phyloP scores from a whole-genome alignment of 2,329 filamentous ascomycete genomes.

The Aspergillus tanneri region DNA sequence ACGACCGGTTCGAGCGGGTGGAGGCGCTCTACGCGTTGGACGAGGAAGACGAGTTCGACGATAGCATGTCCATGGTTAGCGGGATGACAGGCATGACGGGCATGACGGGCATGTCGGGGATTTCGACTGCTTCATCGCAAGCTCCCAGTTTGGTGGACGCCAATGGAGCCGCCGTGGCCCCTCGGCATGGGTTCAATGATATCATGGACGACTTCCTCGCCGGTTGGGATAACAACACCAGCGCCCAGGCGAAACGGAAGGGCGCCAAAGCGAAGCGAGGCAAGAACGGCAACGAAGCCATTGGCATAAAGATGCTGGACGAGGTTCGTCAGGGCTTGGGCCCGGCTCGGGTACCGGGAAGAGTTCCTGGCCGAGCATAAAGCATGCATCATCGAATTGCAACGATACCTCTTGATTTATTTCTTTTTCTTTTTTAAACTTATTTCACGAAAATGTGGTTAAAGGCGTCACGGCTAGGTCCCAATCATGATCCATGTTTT shows the following conservation, averaged over 20 bases:
- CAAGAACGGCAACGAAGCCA: conserved; percentile 77
- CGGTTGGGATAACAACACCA: conserved; percentile 50
- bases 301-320: conserved; percentile 83
- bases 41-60: conserved; percentile 54
- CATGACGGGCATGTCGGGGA: conserved; percentile 61
- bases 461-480: conserved; percentile 13
- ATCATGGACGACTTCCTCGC: conserved; percentile 94
- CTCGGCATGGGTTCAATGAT: conserved; percentile 77
- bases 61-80: conserved; percentile 52
- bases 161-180: conserved; percentile 49
- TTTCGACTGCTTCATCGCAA: conserved; percentile 54
- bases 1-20: conserved; percentile 87
- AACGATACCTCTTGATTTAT: conserved; percentile 23
- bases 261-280: conserved; percentile 58
- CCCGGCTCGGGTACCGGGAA: conserved; percentile 61
- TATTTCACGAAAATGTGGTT: background rate
- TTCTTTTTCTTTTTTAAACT: background rate
- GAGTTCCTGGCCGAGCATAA: conserved; percentile 34
- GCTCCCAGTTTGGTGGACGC: conserved; percentile 55
- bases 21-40: conserved; percentile 75
- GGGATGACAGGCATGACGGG: conserved; percentile 55
- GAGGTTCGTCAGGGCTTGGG: conserved; percentile 81
- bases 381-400: conserved; percentile 15
- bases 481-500: background rate
- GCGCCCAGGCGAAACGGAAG: conserved; percentile 43